Base-by-base conservation (phyloP, 371 early-diverging fungal species). In the Chytridiales sp. region DNA sequence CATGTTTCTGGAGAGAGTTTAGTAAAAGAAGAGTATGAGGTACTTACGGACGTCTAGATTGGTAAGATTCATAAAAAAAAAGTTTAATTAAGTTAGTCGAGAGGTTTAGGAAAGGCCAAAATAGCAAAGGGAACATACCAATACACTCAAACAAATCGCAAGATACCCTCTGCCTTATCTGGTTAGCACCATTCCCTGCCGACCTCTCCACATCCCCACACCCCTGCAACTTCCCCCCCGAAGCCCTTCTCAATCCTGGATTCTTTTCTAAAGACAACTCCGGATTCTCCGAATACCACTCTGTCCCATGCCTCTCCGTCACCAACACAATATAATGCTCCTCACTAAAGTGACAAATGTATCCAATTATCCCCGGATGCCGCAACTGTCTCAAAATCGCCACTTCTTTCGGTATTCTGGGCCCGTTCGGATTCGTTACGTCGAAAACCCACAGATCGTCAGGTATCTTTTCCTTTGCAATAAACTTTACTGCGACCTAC, bases 401-500 rank as follows among this genome's bases (percentile, higher is more conserved):
- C 13, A 73, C 59, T 60, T 73, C 74, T 2, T 30, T 24, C 9
- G 74, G 74, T 17, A 73, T 19, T 35, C n/a, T 30, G 40, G 22
- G 31, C 17, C 3, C 11, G 13, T 35, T 5, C 9, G 49, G n/a
- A 24, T 30, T 21, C 19, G 21, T 24, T n/a, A 46, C 52, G 32
- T 66, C 85, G n/a, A 58, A 60, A 26, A 79, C 80, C 85, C 85
- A 85, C 27, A 75, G 69, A 32, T 78, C 76, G 6, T 68, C 51
- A 27, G 85, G 84, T 13, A 89, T 75, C 68, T 85, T 87, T 55
- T 83, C 67, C n/a, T 76, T 75, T 56, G 82, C 78, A 51, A 90
- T 87, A 65, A 90, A 90, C 62, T 90, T 90, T 62, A 88, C 85
- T 8, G 90, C 90, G 49, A 87, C 85, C 63, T 86, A 78, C 41